phyloP scores from a whole-genome alignment of 441 rosid genomes.

The Erodium trifolium region DNA sequence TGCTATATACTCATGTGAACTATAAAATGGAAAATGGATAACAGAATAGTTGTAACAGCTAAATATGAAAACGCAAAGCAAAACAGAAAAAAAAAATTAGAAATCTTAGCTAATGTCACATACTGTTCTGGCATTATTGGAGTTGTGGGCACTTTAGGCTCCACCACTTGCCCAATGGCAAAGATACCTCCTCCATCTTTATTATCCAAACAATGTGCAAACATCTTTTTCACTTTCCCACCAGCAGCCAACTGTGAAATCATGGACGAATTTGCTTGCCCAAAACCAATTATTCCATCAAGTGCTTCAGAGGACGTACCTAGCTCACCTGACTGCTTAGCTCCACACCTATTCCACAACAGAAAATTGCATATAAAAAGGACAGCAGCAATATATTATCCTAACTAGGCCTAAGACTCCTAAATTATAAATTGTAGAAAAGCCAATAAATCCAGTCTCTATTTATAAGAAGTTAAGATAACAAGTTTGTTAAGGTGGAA shows the following conservation, averaged over 20 bases:
- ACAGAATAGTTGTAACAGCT: background rate
- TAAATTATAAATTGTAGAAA: no score
- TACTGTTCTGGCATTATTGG: constrained; percentile 74
- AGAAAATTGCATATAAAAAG: no score
- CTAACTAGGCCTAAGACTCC: no score
- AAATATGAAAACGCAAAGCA: background rate
- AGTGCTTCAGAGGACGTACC: constrained; percentile 55
- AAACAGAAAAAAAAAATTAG: background rate
- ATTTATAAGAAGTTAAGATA: no score
- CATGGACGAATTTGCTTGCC: constrained; percentile 82
- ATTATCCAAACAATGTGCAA: constrained; percentile 84
- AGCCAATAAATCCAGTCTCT: no score
- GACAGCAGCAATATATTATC: no score
- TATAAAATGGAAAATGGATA: background rate
- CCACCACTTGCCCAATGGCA: constrained; percentile 68
- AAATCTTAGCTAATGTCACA: constrained; percentile 26
- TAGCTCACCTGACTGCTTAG: constrained; percentile 69
- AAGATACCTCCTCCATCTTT: constrained; percentile 76
- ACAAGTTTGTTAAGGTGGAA: no score
- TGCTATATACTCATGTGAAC: background rate
- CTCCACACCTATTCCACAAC: constrained; percentile 50
- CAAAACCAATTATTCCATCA: constrained; percentile 88
- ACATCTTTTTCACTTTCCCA: constrained; percentile 55
- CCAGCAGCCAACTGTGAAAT: constrained; percentile 73
- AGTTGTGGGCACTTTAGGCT: constrained; percentile 71